Conservation (phyloP, 495 filamentous ascomycete species). For the Melanomma pulvis-pyrius region DNA sequence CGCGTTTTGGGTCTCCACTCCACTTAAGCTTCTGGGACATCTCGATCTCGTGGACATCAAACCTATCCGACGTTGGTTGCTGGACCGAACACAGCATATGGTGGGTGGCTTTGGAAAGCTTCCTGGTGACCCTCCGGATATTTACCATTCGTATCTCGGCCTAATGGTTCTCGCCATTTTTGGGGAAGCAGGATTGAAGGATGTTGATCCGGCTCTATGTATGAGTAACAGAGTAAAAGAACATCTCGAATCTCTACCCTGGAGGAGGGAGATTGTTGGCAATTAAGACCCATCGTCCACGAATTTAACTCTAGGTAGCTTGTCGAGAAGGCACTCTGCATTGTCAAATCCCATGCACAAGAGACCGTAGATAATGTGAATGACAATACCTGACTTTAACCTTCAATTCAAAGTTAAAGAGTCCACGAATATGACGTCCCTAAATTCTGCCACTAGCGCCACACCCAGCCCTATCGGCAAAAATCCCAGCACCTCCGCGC, state of each 20-base stretch:
- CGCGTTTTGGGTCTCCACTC: constrained; percentile 82
- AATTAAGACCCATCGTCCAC: no score
- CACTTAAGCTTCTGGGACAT: constrained; percentile 72
- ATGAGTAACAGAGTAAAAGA: constrained; percentile 50
- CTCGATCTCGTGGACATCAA: constrained; percentile 60
- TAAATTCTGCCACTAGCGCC: neutral
- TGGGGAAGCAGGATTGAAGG: constrained; percentile 38
- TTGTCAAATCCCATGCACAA: no score
- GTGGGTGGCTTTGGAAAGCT: constrained; percentile 90
- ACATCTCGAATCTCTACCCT: constrained; percentile 29
- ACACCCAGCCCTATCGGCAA: constrained; percentile 12
- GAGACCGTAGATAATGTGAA: neutral
- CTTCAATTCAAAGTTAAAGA: neutral
- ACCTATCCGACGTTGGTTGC: constrained; percentile 72
- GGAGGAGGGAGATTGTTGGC: constrained; percentile 30
- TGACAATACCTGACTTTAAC: neutral
- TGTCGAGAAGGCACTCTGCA: no score
- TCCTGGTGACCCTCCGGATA: constrained; percentile 79
- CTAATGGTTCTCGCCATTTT: constrained; percentile 67
- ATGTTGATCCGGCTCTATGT: constrained; percentile 38
- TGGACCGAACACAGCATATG: constrained; percentile 86
- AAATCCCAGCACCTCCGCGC: constrained; percentile 2
- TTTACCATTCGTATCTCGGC: constrained; percentile 89
- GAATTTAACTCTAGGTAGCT: no score
- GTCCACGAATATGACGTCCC: no score